Base-by-base conservation (phyloP, 306 rosid species). In the Trifolium dubium region DNA sequence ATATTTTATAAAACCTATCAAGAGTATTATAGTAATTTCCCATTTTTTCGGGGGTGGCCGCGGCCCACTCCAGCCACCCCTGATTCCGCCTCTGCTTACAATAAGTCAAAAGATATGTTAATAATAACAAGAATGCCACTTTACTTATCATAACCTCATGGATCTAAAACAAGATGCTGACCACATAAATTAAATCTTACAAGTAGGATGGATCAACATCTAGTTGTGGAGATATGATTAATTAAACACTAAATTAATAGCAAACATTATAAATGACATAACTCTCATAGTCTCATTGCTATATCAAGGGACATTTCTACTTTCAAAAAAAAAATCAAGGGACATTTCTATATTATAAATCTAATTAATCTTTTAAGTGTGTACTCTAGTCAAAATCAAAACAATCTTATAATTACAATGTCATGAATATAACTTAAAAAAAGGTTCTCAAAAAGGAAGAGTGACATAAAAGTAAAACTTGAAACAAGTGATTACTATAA, bases 401-500 rank as follows among this genome's bases (percentile, higher is more conserved):
- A 32, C 65, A 63, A 32, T 39, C 29, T 6, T 67, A 15, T 29
- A 17, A 35, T 49, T 61, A 61, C 64, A 69, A 53, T 69, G 62
- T 69, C 67, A 75, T 41, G 28, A 79, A 15, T 72, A 58, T 41
- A 67, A 41, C 60, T 17, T 13, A 15, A 47, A 47, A 58, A 75
- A 80, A 11, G 61, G 40, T 60, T 68, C 68, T 50, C 8, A 32
- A 64, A 35, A 75, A 15, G 29, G 28, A 63, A 44, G 69, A 0
- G 64, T 51, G 56, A 13, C 41, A 11, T 58, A 63, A 63, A 69
- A 70, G 73, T 51, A 32, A 31, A 40, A 41, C 29, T 6, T 4
- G 32, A 74, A 63, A 69, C 72, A 69, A 31, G 15, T 73, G 61
- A 47, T 37, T 73, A 62, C 64, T 60, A 74, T 50, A 19, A 75